Conservation (phyloP, 2,329 filamentous ascomycete species). For the Colletotrichum sp. region DNA sequence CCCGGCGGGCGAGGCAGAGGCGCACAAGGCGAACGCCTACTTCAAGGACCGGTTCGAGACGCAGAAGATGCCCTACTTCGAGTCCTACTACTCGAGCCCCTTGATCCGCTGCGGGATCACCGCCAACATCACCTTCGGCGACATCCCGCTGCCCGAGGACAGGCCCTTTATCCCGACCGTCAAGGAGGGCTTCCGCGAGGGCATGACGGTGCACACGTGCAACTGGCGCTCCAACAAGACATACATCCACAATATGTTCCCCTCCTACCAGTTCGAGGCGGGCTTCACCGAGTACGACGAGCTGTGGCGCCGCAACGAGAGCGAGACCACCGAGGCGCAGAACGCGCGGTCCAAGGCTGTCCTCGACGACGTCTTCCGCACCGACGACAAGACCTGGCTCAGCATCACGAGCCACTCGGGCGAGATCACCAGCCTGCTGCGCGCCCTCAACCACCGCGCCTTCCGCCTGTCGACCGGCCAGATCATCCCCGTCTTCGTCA, state of each 20-base stretch:
- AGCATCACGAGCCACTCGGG: constrained; percentile 67
- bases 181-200: constrained; percentile 71
- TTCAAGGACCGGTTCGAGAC: constrained; percentile 58
- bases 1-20: constrained; percentile 59
- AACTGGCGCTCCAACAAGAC: constrained; percentile 63
- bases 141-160: constrained; percentile 54
- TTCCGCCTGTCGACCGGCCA: constrained; percentile 71
- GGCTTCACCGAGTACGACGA: constrained; percentile 63
- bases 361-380: constrained; percentile 62
- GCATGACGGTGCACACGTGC: constrained; percentile 72
- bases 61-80: constrained; percentile 63
- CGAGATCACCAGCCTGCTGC: constrained; percentile 56
- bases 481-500: constrained; percentile 71
- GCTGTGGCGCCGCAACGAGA: constrained; percentile 46
- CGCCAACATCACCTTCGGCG: constrained; percentile 63
- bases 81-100: constrained; percentile 70
- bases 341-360: constrained; percentile 51
- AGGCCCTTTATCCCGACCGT: constrained; percentile 61
- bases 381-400: constrained; percentile 59
- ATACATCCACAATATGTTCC: constrained; percentile 57
- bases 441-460: constrained; percentile 62
- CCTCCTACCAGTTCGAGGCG: constrained; percentile 60
- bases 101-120: constrained; percentile 68
- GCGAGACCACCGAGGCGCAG: constrained; percentile 52
- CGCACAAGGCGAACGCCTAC: constrained; percentile 62